A percentile compares a stretch with the other conserved stretches of the same genome.
These are phyloP conservation scores for Mucor saturninus DNA, from an alignment of 371 early-diverging fungal genomes.

Conservation along the genomic window DNA sequence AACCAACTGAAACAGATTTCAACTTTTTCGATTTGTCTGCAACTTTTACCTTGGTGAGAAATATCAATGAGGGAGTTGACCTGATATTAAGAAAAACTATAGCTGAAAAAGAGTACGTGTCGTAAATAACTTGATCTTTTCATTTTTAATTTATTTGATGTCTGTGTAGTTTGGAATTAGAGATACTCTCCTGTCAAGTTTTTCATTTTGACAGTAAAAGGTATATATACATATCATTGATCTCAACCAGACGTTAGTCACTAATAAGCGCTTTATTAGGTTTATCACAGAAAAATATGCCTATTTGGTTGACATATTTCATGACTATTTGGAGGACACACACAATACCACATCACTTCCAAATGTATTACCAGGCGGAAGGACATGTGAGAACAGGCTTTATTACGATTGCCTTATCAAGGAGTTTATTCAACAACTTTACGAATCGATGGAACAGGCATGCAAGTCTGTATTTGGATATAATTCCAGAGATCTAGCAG, in stretches of 20 bases:
- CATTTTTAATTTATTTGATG: too few relatives aligned
- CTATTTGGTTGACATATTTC: too few relatives aligned
- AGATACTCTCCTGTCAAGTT: too few relatives aligned
- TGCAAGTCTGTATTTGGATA: not conserved
- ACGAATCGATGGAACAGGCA: not conserved
- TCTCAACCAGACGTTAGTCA: too few relatives aligned
- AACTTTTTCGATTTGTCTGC: constrained; percentile 5
- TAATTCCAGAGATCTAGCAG: not conserved
- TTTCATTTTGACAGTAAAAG: too few relatives aligned
- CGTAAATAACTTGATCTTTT: not conserved
- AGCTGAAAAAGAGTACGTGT: not conserved
- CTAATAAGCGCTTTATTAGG: too few relatives aligned
- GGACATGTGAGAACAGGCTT: not conserved
- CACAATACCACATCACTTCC: too few relatives aligned
- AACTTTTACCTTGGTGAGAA: not conserved
- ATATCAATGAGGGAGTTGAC: too few relatives aligned
- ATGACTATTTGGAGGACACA: too few relatives aligned
- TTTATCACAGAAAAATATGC: too few relatives aligned
- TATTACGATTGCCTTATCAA: constrained; percentile 4
- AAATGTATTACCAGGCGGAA: not conserved
- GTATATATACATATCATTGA: too few relatives aligned
- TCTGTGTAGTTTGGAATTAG: too few relatives aligned
- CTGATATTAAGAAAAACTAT: not conserved
- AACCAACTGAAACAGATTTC: not conserved
- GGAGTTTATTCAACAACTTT: constrained; percentile 5